Percentiles rank a stretch among this genome's conserved stretches.
Evolutionary conservation across 202 grass and related monocot genomes (phyloP).

Genomic region (Brachypodium distachyon): DNA sequence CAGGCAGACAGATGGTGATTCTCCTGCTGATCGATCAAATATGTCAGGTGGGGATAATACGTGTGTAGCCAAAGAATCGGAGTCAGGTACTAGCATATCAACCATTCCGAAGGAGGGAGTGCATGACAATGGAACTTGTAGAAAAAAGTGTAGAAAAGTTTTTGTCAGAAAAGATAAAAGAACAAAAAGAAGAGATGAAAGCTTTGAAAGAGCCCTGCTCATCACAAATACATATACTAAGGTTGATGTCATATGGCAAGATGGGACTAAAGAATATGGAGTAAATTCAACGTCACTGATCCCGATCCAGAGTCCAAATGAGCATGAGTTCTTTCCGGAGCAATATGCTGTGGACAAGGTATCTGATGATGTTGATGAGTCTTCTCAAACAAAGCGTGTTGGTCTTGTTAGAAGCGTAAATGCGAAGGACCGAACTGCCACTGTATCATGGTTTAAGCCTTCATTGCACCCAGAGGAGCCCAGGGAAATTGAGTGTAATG

Average conservation of each 20-base stretch:
- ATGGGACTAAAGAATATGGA: conserved; percentile 65
- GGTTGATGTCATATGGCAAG: conserved; percentile 87
- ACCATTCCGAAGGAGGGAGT: conserved; percentile 40
- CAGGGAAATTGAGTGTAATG: conserved; percentile 47
- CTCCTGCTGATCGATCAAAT: conserved; percentile 30
- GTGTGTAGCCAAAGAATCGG: conserved; percentile 42
- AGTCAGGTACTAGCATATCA: conserved; percentile 41
- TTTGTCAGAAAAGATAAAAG: conserved; percentile 72
- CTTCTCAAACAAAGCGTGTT: conserved; percentile 45
- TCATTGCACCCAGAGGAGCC: conserved; percentile 36
- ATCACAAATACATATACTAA: conserved; percentile 65
- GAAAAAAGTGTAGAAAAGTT: conserved; percentile 71
- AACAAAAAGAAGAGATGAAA: conserved; percentile 66
- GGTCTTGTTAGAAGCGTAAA: conserved; percentile 80
- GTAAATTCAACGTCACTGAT: conserved; percentile 65
- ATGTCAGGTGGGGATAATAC: conserved; percentile 32
- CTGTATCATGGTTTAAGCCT: conserved; percentile 76
- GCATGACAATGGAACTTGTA: conserved; percentile 56
- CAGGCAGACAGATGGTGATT: conserved; percentile 7
- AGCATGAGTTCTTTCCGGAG: conserved; percentile 92
- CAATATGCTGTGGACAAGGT: conserved; percentile 76
- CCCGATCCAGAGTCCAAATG: conserved; percentile 79
- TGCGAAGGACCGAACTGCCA: conserved; percentile 67
- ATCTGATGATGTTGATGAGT: conserved; percentile 65
- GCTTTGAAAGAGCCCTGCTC: conserved; percentile 72